Conservation (phyloP, 1,139 yeast genomes). For the Taphrina flavorubra region DNA sequence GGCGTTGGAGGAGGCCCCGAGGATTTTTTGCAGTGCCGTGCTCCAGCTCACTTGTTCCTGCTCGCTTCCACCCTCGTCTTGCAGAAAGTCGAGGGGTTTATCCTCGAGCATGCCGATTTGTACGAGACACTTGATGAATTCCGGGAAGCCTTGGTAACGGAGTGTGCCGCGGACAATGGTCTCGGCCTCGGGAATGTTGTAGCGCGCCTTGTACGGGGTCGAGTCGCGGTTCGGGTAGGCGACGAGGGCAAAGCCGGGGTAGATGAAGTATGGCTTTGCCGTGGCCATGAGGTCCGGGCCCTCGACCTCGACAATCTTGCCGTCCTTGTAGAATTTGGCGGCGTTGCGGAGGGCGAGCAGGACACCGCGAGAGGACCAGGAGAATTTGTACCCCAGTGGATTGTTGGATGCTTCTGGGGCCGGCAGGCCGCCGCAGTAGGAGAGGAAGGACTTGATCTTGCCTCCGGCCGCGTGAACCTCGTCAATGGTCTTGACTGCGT, state of each 20-base stretch:
- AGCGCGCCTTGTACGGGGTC: slow-evolving; percentile 87
- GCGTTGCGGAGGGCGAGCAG: slow-evolving; percentile 91
- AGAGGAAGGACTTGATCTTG: slow-evolving; percentile 87
- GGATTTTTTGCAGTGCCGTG: slow-evolving; percentile 75
- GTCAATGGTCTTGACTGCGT: slow-evolving; percentile 96
- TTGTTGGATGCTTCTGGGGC: slow-evolving; percentile 97
- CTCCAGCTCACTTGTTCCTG: slow-evolving; percentile 62
- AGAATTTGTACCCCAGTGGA: slow-evolving; percentile 97
- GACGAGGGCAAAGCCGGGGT: slow-evolving; percentile 93
- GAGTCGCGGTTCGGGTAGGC: slow-evolving; percentile 99
- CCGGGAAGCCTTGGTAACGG: slow-evolving; percentile 98
- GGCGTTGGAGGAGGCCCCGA: slow-evolving; percentile 72
- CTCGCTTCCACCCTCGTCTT: slow-evolving; percentile 56
- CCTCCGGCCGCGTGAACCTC: slow-evolving; percentile 93
- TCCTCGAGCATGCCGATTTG: slow-evolving; percentile 92
- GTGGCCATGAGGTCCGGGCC: slow-evolving; percentile 94
- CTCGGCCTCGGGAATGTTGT: slow-evolving; percentile 95
- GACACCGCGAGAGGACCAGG: slow-evolving; percentile 99
- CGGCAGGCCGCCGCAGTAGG: slow-evolving; percentile 98
- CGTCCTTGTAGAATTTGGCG: slow-evolving; percentile 87
- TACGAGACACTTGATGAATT: slow-evolving; percentile 91
- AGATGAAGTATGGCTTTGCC: slow-evolving; percentile 92
- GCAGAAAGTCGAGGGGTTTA: slow-evolving; percentile 65
- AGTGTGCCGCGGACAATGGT: slow-evolving; percentile 96
- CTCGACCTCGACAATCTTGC: slow-evolving; percentile 74